A percentile compares a stretch with the other conserved stretches of the same genome.
These are phyloP conservation scores for Claviceps pazoutovae DNA, from an alignment of 2,329 filamentous ascomycete species.

Conservation along the genomic window DNA sequence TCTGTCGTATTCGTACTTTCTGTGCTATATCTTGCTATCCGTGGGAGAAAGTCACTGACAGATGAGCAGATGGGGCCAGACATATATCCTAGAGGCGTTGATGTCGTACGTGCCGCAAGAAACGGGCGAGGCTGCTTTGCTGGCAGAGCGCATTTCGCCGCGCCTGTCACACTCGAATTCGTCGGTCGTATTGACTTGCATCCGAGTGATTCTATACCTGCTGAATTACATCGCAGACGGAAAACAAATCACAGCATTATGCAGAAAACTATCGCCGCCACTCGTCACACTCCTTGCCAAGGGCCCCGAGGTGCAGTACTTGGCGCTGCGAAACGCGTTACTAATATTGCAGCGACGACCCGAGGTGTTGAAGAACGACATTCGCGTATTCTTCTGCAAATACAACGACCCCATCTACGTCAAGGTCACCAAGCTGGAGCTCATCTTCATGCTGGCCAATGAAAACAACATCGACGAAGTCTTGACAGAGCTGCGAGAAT, in stretches of 20 bases:
- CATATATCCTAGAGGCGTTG: constrained; percentile 91
- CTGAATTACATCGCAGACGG: constrained; percentile 97
- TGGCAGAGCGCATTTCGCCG: constrained; percentile 90
- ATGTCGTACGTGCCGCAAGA: constrained; percentile 98
- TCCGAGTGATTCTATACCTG: constrained; percentile 88
- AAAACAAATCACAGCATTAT: constrained; percentile 74
- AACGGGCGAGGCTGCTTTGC: constrained; percentile 68
- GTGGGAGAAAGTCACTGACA: background rate
- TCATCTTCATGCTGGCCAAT: constrained; percentile 97
- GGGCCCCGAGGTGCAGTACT: constrained; percentile 94
- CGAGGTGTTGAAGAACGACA: constrained; percentile 89
- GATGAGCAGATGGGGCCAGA: constrained; percentile 79
- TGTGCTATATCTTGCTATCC: background rate
- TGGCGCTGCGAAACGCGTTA: constrained; percentile 84
- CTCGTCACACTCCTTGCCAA: constrained; percentile 91
- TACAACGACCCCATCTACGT: constrained; percentile 99
- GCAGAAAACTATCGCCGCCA: constrained; percentile 85
- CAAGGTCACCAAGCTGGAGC: constrained; percentile 95
- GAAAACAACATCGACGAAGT: constrained; percentile 95
- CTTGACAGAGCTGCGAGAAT: constrained; percentile 83
- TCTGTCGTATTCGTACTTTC: background rate
- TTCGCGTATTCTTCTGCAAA: constrained; percentile 98
- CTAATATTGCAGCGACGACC: constrained; percentile 86
- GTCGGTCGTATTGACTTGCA: constrained; percentile 88
- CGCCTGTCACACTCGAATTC: constrained; percentile 95